Evolutionary conservation across 192 early-diverging fungal species (phyloP), one percentile per base, ranked within the genome.

Genomic region (Dissophora ornata): DNA sequence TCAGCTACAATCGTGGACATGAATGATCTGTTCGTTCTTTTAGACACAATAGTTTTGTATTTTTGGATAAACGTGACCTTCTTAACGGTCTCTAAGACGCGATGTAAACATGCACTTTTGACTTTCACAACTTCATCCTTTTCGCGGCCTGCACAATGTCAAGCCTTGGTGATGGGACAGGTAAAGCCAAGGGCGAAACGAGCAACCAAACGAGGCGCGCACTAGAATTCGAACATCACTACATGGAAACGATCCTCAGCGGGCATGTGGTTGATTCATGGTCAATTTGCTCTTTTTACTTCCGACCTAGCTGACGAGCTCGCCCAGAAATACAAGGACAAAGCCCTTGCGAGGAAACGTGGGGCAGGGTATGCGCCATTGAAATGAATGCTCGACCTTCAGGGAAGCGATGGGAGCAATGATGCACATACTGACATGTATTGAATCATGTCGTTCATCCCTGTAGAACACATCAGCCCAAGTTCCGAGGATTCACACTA

Each of bases 1-100:
- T 84, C 60, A 81, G 74, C 25, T 81, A 84, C 25, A 83, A 67
- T 4, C 73, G 79, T 18, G 70, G 81, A n/a, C n/a, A n/a, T n/a
- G n/a, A n/a, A n/a, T n/a, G n/a, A n/a, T n/a, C n/a, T n/a, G n/a
- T n/a, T n/a, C n/a, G n/a, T n/a, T n/a, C n/a, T n/a, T n/a, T n/a
- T n/a, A n/a, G n/a, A n/a, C n/a, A n/a, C n/a, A n/a, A n/a, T n/a
- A n/a, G n/a, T n/a, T n/a, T n/a, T n/a, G n/a, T n/a, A n/a, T n/a
- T n/a, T n/a, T n/a, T n/a, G n/a, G n/a, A n/a, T n/a, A n/a, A n/a
- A n/a, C n/a, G n/a, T n/a, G n/a, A n/a, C n/a, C n/a, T n/a, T n/a
- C n/a, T n/a, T n/a, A n/a, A n/a, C n/a, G n/a, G n/a, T n/a, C n/a
- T n/a, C n/a, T n/a, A n/a, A n/a, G n/a, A n/a, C 19, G 30, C 15